Percentiles rank a stretch among this genome's conserved stretches.
phyloP scores from a whole-genome alignment of 2,329 filamentous ascomycete genomes.

The Fusarium poae region DNA sequence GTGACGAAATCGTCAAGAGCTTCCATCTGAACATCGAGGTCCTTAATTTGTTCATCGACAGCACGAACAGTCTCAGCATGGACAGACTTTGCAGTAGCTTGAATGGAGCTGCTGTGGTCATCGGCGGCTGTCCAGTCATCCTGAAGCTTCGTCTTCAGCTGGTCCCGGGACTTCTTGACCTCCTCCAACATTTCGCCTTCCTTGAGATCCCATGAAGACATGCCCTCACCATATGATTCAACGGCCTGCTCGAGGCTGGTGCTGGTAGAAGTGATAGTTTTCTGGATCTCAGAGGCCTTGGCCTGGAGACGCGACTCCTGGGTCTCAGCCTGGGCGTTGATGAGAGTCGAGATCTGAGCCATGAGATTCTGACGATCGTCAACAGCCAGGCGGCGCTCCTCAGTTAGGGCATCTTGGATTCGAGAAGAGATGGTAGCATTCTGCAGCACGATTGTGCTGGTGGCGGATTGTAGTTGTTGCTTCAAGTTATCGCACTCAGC shows the following conservation, averaged over 20 bases:
- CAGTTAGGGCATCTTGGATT: slow-evolving; percentile 77
- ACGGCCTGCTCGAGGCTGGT: slow-evolving; percentile 75
- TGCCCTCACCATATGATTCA: slow-evolving; percentile 74
- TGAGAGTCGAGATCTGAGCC: slow-evolving; percentile 79
- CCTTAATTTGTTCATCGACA: slow-evolving; percentile 88
- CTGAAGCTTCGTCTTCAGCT: slow-evolving; percentile 84
- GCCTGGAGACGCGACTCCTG: slow-evolving; percentile 79
- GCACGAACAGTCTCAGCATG: slow-evolving; percentile 91
- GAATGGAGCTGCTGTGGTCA: slow-evolving; percentile 84
- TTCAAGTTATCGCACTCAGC: slow-evolving; percentile 80
- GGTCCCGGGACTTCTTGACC: slow-evolving; percentile 79
- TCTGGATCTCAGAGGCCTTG: slow-evolving; percentile 72
- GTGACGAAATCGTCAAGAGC: slow-evolving; percentile 92
- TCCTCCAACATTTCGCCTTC: slow-evolving; percentile 78
- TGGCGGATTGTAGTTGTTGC: slow-evolving; percentile 77
- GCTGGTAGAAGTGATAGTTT: slow-evolving; percentile 73
- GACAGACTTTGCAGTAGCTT: slow-evolving; percentile 84
- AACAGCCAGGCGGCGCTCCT: slow-evolving; percentile 80
- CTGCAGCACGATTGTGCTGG: slow-evolving; percentile 74
- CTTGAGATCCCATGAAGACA: slow-evolving; percentile 79
- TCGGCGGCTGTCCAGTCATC: slow-evolving; percentile 87
- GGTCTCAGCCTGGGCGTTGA: slow-evolving; percentile 78
- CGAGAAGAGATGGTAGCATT: slow-evolving; percentile 75
- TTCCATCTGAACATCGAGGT: slow-evolving; percentile 89
- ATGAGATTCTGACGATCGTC: slow-evolving; percentile 81